Evolutionary conservation across 495 filamentous ascomycete genomes (phyloP).

Genomic region (Bacidia gigantensis): DNA sequence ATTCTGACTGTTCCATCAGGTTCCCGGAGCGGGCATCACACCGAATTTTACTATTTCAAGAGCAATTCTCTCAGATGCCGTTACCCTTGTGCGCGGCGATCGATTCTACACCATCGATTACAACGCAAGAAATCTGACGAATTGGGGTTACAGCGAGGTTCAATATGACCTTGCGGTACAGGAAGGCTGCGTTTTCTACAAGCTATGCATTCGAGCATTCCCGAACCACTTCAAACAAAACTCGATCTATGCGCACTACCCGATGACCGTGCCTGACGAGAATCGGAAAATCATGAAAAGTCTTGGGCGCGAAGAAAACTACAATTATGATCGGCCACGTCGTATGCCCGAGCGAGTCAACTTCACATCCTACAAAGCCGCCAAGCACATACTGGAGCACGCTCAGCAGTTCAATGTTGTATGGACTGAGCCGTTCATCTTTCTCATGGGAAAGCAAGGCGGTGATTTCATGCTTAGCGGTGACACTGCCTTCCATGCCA

Average conservation of each 20-base stretch:
- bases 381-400: constrained; percentile 48
- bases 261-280: constrained; percentile 65
- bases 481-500: constrained; percentile 29
- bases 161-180: constrained; percentile 59
- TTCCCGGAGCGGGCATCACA: constrained; percentile 42
- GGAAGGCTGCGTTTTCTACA: constrained; percentile 76
- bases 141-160: constrained; percentile 62
- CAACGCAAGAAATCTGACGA: constrained; percentile 62
- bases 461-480: constrained; percentile 43
- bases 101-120: constrained; percentile 72
- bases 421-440: constrained; percentile 44
- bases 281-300: constrained; percentile 59
- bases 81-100: constrained; percentile 73
- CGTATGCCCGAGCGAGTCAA: constrained; percentile 31
- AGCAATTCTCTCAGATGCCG: constrained; percentile 67
- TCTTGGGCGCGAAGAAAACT: constrained; percentile 57
- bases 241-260: constrained; percentile 79
- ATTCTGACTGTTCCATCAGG: too few species aligned
- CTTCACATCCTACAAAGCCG: constrained; percentile 46
- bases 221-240: constrained; percentile 65
- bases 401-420: constrained; percentile 48
- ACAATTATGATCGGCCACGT: constrained; percentile 54
- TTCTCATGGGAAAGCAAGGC: constrained; percentile 41
- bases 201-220: constrained; percentile 66
- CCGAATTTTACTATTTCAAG: constrained; percentile 43